Evolutionary conservation across 176 grass and related monocot species (phyloP).

Genomic region (Saccharum officinarum): DNA sequence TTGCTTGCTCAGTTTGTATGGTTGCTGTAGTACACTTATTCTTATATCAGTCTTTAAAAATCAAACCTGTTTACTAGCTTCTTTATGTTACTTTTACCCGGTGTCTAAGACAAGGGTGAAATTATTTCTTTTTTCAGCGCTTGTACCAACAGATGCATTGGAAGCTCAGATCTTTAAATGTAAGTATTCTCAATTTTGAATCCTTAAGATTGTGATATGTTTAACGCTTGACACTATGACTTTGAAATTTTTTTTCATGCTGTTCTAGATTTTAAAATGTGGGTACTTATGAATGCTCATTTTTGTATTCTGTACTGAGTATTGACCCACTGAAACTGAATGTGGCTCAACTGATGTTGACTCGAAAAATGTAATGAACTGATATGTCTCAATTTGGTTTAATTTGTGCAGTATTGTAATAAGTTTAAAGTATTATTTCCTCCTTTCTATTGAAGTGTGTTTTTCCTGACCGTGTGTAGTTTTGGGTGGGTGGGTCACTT

Average conservation of each 20-base stretch:
- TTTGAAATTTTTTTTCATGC: neutral
- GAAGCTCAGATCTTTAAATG: constrained; percentile 79
- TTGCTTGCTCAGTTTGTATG: neutral
- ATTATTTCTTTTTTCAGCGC: constrained; percentile 54
- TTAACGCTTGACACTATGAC: neutral
- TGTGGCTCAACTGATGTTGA: neutral
- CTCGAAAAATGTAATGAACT: neutral
- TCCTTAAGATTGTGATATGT: constrained; percentile 30
- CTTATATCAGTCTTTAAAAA: neutral
- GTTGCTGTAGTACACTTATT: constrained; percentile 6
- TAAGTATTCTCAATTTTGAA: constrained; percentile 52
- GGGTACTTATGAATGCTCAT: neutral
- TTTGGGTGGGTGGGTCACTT: neutral
- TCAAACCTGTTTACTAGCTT: neutral
- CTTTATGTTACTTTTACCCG: constrained; percentile 8
- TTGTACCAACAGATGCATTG: constrained; percentile 86
- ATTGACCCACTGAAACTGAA: too few species aligned
- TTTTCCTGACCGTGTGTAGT: neutral
- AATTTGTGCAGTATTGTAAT: neutral
- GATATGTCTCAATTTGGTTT: neutral
- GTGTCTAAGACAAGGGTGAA: constrained; percentile 2
- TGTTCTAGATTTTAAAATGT: neutral
- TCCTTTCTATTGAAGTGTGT: neutral
- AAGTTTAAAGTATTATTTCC: neutral
- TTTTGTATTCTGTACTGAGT: neutral